phyloP scores from a whole-genome alignment of 2,329 filamentous ascomycete species.

The Penicillium brasilianum region DNA sequence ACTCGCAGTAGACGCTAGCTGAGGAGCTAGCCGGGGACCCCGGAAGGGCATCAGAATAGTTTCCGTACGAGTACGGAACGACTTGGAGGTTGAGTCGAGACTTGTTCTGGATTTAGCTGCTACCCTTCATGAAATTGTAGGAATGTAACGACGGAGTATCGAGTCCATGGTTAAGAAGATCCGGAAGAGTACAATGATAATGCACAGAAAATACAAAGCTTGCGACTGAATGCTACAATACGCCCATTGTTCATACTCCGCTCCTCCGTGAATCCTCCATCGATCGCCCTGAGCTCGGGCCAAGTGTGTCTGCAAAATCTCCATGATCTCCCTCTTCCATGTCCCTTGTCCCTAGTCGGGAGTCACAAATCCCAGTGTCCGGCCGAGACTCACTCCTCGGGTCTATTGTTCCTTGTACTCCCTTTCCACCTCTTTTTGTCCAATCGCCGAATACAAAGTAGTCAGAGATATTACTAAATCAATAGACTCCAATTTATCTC shows the following conservation, averaged over 20 bases:
- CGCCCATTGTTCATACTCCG: not conserved
- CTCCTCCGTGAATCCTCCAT: not conserved
- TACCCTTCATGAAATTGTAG: not conserved
- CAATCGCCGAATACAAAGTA: not conserved
- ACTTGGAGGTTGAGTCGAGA: not conserved
- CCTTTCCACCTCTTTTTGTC: not conserved
- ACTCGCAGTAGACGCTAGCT: conserved; percentile 5
- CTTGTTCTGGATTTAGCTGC: not conserved
- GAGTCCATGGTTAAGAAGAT: not conserved
- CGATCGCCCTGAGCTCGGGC: not conserved
- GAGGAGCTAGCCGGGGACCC: not conserved
- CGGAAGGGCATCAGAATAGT: not conserved
- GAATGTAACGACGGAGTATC: not conserved
- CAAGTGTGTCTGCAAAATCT: not conserved
- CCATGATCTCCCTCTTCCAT: not conserved
- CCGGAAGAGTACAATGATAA: not conserved
- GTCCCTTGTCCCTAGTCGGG: no score
- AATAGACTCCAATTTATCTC: not conserved
- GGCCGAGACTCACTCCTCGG: not conserved
- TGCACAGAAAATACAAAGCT: not conserved
- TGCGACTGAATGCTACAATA: not conserved
- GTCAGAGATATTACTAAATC: not conserved
- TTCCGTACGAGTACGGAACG: not conserved
- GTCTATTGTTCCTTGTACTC: not conserved
- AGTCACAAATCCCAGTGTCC: not conserved